These are phyloP conservation scores for Russula sp. DNA, from an alignment of 768 basidiomycete species.

Conservation along the genomic window DNA sequence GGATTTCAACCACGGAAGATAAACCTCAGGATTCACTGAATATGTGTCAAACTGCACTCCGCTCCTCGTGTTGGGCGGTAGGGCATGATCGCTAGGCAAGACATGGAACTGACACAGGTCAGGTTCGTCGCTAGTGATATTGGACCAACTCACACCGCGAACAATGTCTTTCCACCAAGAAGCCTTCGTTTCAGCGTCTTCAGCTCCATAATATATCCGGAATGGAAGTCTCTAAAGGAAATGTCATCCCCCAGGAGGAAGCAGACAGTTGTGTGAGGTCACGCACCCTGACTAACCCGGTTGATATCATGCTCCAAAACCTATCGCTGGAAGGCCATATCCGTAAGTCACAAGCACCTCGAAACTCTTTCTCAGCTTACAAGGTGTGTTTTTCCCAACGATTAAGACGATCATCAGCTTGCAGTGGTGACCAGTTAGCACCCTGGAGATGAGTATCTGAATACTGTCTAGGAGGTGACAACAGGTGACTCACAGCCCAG, in stretches of 20 bases:
- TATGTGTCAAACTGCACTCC: constrained; percentile 44
- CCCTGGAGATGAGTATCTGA: constrained; percentile 30
- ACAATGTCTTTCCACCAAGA: constrained; percentile 39
- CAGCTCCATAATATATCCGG: constrained; percentile 29
- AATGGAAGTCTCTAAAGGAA: constrained; percentile 35
- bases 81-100: constrained; percentile 29
- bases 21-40: constrained; percentile 45
- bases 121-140: neutral
- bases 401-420: constrained; percentile 31
- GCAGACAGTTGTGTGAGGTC: neutral
- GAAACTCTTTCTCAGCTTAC: constrained; percentile 29
- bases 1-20: constrained; percentile 44
- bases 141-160: constrained; percentile 32
- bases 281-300: constrained; percentile 38
- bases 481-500: constrained; percentile 38
- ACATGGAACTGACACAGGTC: constrained; percentile 16
- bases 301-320: constrained; percentile 43
- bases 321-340: constrained; percentile 33
- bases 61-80: constrained; percentile 32
- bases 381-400: constrained; percentile 40
- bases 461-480: neutral
- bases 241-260: neutral
- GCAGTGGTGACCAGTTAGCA: constrained; percentile 43
- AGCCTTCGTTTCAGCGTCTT: constrained; percentile 20
- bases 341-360: neutral